Percentiles rank a stretch among this genome's conserved stretches.
Evolutionary conservation across 306 rosid species (phyloP).

Genomic region (Corylus heterophylla): DNA sequence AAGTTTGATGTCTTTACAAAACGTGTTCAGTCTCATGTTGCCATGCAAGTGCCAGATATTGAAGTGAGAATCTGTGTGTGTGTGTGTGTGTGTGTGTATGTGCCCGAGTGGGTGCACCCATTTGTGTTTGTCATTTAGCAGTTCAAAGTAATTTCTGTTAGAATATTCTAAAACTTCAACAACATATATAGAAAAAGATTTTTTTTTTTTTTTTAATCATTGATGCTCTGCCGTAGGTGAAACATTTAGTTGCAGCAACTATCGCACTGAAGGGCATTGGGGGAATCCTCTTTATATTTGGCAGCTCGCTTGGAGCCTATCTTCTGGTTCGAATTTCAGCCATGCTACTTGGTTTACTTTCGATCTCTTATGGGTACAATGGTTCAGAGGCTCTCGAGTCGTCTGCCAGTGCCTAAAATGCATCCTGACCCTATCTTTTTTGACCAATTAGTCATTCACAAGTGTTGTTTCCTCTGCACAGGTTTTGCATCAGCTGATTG

Average conservation of each 20-base stretch:
- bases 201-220: slow-evolving; percentile 1
- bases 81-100: neutral
- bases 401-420: neutral
- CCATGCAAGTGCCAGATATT: slow-evolving; percentile 49
- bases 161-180: neutral
- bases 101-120: neutral
- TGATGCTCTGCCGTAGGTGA: slow-evolving; percentile 36
- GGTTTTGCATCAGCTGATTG: slow-evolving; percentile 56
- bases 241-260: slow-evolving; percentile 41
- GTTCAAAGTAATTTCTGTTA: neutral
- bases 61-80: slow-evolving; percentile 42
- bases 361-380: neutral
- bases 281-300: slow-evolving; percentile 50
- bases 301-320: slow-evolving; percentile 53
- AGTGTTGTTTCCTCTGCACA: slow-evolving; percentile 23
- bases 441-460: slow-evolving; percentile 1
- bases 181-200: no score
- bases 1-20: slow-evolving; percentile 45
- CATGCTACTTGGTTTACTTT: neutral
- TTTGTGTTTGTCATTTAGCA: neutral
- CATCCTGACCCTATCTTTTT: neutral
- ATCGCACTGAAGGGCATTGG: slow-evolving; percentile 56
- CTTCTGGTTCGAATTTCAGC: slow-evolving; percentile 51
- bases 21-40: slow-evolving; percentile 40
- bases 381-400: neutral